Base-by-base conservation (phyloP, 2,329 filamentous ascomycete genomes). In the Penicillium psychrosexuale region DNA sequence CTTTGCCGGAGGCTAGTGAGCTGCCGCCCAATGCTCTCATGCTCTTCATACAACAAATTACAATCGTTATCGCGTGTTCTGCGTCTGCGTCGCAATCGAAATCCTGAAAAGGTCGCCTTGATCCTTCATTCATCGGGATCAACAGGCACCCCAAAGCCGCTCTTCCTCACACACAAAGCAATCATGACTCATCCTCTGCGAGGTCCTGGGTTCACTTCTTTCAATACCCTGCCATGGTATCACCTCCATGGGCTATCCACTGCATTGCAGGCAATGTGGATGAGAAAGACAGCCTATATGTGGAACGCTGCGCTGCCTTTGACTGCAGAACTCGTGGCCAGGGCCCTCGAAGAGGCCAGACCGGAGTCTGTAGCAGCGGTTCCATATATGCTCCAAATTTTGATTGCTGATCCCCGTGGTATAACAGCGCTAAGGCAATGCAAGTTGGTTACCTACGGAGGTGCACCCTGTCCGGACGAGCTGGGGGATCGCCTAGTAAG, bases 81-180 rank as follows among this genome's bases (percentile, higher is more conserved):
- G 19, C 19, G 19, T 22, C 34, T 69, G 7, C 51, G 60, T 24
- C 56, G 59, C 7, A 57, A 47, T 30, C 60, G 58, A 7, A 65
- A 61, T 58, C 56, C 57, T 24, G 71, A 64, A 46, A 71, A 71
- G 45, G 59, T 70, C 1, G 72, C 72, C 0, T 59, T 78, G 31
- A 78, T 79, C 28, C 69, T 75, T 38, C 78, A 80, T 57, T 80
- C 78, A 0, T 80, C 78, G 0, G 78, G 78, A 0, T 79, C 77
- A 2, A 80, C 78, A 0, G 77, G 77, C 0, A 70, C 74, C 4
- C 78, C 77, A 0, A 80, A 80, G 54, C 77, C 77, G 3, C 64
- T 80, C 2, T 67, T 72, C 13, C 69, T 78, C 33, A 77, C 75
- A 2, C 76, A 80, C 50, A 66, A 69, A 34, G 70, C 69, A 5